phyloP scores from a whole-genome alignment of 2,329 filamentous ascomycete species.

The Chaetomiaceae sp. region DNA sequence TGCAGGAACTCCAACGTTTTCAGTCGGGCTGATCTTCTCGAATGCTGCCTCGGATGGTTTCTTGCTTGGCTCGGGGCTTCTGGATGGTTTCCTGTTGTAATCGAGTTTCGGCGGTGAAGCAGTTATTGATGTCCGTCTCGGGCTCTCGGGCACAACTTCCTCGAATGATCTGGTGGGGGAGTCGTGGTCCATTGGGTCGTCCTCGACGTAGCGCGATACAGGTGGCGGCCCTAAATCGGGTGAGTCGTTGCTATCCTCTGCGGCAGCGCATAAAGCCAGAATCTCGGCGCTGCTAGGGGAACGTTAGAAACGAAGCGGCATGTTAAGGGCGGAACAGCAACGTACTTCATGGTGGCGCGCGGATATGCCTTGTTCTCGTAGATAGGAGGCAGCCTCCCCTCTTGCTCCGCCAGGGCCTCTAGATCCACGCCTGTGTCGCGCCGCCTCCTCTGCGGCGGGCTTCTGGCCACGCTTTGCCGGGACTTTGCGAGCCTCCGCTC shows the following conservation, averaged over 20 bases:
- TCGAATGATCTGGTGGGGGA: constrained; percentile 35
- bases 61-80: constrained; percentile 14
- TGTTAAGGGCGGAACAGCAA: too few species aligned
- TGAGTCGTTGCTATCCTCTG: constrained; percentile 51
- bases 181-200: constrained; percentile 50
- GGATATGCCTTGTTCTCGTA: constrained; percentile 65
- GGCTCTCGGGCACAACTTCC: constrained; percentile 8
- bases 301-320: too few species aligned
- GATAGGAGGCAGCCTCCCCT: constrained; percentile 61
- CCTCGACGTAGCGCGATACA: constrained; percentile 54
- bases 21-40: constrained; percentile 3
- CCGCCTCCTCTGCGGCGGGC: constrained; percentile 49
- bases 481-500: constrained; percentile 37
- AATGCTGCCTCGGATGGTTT: background rate
- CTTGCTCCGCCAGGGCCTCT: constrained; percentile 45
- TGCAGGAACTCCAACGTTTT: background rate
- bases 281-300: constrained; percentile 54
- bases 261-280: constrained; percentile 50
- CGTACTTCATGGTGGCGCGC: constrained; percentile 63
- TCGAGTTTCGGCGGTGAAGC: constrained; percentile 22
- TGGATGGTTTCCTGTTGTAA: constrained; percentile 18
- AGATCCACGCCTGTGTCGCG: constrained; percentile 52
- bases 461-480: constrained; percentile 31
- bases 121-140: background rate
- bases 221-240: constrained; percentile 65